These are phyloP conservation scores for Phytophthora europaea DNA, from an alignment of 352 stramenopile genomes.

Conservation along the genomic window DNA sequence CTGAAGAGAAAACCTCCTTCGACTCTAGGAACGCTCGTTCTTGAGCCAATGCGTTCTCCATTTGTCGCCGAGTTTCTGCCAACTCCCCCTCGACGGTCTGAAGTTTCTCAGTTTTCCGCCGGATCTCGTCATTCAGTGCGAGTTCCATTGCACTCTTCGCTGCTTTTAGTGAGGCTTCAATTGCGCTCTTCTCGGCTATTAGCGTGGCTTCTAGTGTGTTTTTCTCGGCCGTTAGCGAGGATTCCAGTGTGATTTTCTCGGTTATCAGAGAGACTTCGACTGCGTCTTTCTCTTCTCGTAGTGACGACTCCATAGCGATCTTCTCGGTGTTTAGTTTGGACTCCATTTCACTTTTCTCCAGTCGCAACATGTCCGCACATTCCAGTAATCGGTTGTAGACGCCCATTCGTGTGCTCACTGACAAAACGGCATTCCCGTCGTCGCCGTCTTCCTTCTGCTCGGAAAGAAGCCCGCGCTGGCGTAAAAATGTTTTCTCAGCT, in stretches of 20 bases:
- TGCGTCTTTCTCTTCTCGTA: neutral
- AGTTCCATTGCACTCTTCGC: conserved; percentile 19
- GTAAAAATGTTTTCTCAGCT: conserved; percentile 29
- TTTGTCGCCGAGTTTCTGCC: conserved; percentile 15
- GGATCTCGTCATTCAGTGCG: conserved; percentile 11
- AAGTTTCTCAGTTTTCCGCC: conserved; percentile 13
- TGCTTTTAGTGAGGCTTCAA: neutral
- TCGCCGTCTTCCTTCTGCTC: neutral
- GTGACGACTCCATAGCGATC: neutral
- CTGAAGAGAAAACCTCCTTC: conserved; percentile 22
- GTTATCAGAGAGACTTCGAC: neutral
- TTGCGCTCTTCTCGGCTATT: conserved; percentile 14
- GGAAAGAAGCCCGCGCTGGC: conserved; percentile 24
- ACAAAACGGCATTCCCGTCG: neutral
- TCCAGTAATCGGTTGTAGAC: conserved; percentile 44
- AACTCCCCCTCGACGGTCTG: conserved; percentile 27
- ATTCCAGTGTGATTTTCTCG: neutral
- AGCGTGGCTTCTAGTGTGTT: neutral
- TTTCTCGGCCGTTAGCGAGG: neutral
- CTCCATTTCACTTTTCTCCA: conserved; percentile 21
- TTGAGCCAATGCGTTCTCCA: conserved; percentile 18
- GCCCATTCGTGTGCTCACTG: conserved; percentile 24
- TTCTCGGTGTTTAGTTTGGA: conserved; percentile 5
- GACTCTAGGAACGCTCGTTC: conserved; percentile 28
- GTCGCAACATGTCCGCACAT: conserved; percentile 7